Base-by-base conservation (phyloP, 805 yeast genomes). In the Komagataella pastoris region DNA sequence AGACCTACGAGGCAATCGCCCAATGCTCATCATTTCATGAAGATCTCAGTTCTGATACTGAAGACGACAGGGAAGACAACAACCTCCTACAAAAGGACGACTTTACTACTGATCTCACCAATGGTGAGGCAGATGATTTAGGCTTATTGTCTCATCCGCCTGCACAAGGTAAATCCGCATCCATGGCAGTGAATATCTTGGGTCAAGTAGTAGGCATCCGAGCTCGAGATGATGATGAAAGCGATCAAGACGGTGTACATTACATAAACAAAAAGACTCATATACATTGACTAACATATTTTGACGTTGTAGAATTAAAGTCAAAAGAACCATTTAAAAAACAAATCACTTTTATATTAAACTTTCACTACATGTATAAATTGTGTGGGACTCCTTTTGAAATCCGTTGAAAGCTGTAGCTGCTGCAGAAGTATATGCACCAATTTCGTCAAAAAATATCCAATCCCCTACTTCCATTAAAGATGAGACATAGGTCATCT, bases 321-420 rank as follows among this genome's bases (percentile, higher is more conserved):
- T 49, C 45, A 23, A 53, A 2, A 47, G 49, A 17, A 46, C 53
- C 47, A 43, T 53, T 54, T 18, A 18, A 50, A 61, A 59, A 30
- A 30, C 40, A 30, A 30, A 30, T 50, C 89, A 30, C 40, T 30
- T 30, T 30, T 30, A 30, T 30, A 30, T 30, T 30, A 30, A 30
- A 30, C 40, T 30, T 30, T 30, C 40, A 30, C 40, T 30, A 30
- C 40, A 30, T 30, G 14, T 81, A 63, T 85, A 89, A 46, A 79
- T 65, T 48, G 84, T 83, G 36, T 76, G 75, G 21, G 80, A 79
- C 3, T 68, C 63, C 52, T 78, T 78, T 54, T 77, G 76, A 64
- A 91, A 91, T 17, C 99, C 99, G 62, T 91, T 91, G 73, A 91
- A 91, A 47, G 81, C 75, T 8, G 97, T 88, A n/a, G 95, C 80